Evolutionary conservation across 768 basidiomycete species (phyloP).

Genomic region (Boletus pseudopeckii): DNA sequence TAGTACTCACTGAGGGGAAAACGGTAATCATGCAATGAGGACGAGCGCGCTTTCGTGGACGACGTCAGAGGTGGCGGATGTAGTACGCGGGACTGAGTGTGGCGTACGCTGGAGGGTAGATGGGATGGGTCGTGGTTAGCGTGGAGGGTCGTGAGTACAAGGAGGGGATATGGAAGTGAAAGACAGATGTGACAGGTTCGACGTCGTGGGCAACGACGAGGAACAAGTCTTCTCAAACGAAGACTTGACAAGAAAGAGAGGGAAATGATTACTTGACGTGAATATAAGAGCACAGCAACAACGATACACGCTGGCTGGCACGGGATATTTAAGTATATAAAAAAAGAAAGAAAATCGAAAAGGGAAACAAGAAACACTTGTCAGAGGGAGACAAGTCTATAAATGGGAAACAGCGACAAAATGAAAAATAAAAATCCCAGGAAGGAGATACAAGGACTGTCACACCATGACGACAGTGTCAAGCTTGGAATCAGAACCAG

Average conservation of each 20-base stretch:
- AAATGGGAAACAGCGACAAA: conserved; percentile 7
- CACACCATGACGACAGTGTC: conserved; percentile 21
- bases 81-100: conserved; percentile 35
- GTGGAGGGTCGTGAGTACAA: conserved; percentile 34
- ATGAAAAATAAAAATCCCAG: conserved; percentile 9
- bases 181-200: conserved; percentile 10
- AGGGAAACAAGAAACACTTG: conserved; percentile 2
- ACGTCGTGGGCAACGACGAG: conserved; percentile 24
- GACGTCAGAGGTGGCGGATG: conserved; percentile 26
- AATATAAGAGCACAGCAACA: conserved; percentile 35
- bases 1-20: conserved; percentile 36
- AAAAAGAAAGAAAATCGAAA: too few relatives aligned
- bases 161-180: conserved; percentile 22
- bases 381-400: conserved; percentile 12
- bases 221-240: conserved; percentile 24
- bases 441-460: conserved; percentile 9
- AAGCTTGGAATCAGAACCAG: conserved; percentile 10
- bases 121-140: conserved; percentile 38
- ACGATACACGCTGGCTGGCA: conserved; percentile 13
- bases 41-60: conserved; percentile 38
- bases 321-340: conserved; percentile 7
- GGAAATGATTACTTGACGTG: conserved; percentile 20
- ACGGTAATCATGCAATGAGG: conserved; percentile 41
- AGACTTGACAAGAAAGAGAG: conserved; percentile 25
- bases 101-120: conserved; percentile 24